phyloP scores from a whole-genome alignment of 768 basidiomycete species.

The Tulasnella sp. region DNA sequence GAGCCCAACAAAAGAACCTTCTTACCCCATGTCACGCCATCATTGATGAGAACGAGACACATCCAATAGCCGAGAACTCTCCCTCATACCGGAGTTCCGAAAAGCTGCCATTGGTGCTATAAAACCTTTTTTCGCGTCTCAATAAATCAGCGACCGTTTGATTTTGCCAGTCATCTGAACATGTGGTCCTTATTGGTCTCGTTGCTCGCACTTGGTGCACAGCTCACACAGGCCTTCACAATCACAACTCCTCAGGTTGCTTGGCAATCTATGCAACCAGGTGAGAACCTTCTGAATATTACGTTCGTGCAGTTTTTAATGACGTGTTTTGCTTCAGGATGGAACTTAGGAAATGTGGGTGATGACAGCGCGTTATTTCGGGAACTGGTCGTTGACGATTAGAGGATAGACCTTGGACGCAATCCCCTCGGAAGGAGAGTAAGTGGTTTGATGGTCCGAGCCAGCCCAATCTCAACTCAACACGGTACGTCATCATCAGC shows the following conservation, averaged over 20 bases:
- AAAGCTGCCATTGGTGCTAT: background rate
- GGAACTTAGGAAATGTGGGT: background rate
- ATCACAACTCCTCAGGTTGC: background rate
- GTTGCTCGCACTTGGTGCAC: background rate
- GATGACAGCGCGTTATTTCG: background rate
- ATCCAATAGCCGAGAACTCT: background rate
- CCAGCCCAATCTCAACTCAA: background rate
- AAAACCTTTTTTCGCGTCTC: background rate
- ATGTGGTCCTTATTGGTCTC: background rate
- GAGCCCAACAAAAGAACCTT: background rate
- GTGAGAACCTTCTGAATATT: background rate
- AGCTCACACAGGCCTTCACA: background rate
- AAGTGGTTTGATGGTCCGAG: background rate
- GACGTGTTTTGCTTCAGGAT: background rate
- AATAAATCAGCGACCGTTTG: background rate
- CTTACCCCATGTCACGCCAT: background rate
- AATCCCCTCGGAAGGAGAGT: slow-evolving; percentile 25
- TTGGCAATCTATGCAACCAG: slow-evolving; percentile 5
- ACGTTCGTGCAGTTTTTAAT: background rate
- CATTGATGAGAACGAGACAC: background rate
- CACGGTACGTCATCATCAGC: background rate
- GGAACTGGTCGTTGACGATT: background rate
- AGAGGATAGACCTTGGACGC: slow-evolving; percentile 3
- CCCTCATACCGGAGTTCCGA: background rate
- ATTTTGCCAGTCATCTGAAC: background rate